phyloP scores from a whole-genome alignment of 257 asterid genomes.

The Leonotis leonurus region DNA sequence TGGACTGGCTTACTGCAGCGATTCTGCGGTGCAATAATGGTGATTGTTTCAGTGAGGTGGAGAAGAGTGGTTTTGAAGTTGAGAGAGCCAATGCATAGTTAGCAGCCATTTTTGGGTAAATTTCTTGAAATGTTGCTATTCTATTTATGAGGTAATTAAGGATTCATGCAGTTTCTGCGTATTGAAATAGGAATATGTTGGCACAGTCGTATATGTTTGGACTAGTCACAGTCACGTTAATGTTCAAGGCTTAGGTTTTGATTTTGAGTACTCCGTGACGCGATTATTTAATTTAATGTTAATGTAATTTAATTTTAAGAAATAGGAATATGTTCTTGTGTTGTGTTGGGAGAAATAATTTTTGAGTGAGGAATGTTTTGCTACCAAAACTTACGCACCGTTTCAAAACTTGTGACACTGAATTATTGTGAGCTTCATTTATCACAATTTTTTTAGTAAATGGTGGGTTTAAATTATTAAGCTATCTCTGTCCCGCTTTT shows the following conservation, averaged over 20 bases:
- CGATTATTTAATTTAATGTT: too few relatives aligned
- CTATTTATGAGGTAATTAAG: background rate
- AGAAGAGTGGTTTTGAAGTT: conserved; percentile 34
- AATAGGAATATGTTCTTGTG: background rate
- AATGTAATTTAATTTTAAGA: too few relatives aligned
- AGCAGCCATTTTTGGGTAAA: conserved; percentile 33
- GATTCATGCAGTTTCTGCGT: background rate
- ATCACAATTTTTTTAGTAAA: too few relatives aligned
- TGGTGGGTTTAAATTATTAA: too few relatives aligned
- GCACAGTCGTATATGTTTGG: too few relatives aligned
- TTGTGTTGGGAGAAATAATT: background rate
- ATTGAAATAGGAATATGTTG: background rate
- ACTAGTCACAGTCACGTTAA: too few relatives aligned
- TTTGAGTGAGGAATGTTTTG: background rate
- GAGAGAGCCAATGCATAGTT: conserved; percentile 35
- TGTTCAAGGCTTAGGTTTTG: too few relatives aligned
- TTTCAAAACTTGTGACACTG: conserved; percentile 5
- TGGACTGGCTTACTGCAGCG: background rate
- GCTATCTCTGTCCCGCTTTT: too few relatives aligned
- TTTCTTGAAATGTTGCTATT: background rate
- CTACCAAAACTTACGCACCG: conserved; percentile 1
- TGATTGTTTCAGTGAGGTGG: conserved; percentile 16
- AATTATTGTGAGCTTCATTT: background rate
- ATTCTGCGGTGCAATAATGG: conserved; percentile 8
- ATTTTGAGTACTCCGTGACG: too few relatives aligned